A percentile compares a stretch with the other conserved stretches of the same genome.
Evolutionary conservation across 2,329 filamentous ascomycete genomes (phyloP).

Genomic region (Trichophyton schoenleinii): DNA sequence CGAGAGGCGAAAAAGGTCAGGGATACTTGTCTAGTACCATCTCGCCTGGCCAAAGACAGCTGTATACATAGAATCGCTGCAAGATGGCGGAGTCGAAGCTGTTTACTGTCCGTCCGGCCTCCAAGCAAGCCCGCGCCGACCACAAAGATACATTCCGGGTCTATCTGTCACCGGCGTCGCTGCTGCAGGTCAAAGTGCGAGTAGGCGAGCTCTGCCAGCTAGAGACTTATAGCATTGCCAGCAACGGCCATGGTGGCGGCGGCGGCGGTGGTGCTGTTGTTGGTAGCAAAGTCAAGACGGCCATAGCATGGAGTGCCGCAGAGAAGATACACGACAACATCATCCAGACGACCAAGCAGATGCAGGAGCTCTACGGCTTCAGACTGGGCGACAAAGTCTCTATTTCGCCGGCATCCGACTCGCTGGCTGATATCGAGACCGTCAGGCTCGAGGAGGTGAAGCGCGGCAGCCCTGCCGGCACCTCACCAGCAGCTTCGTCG

Average conservation of each 20-base stretch:
- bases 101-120: conserved; percentile 45
- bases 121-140: conserved; percentile 35
- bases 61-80: neutral
- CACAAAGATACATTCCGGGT: conserved; percentile 48
- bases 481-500: neutral
- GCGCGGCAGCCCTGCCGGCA: conserved; percentile 13
- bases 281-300: conserved; percentile 37
- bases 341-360: conserved; percentile 58
- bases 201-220: conserved; percentile 45
- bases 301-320: conserved; percentile 50
- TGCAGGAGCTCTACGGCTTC: conserved; percentile 60
- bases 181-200: conserved; percentile 43
- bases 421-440: conserved; percentile 43
- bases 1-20: no score
- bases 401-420: conserved; percentile 42
- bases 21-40: neutral
- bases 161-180: conserved; percentile 43
- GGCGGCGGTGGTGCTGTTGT: conserved; percentile 20
- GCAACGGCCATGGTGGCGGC: conserved; percentile 16
- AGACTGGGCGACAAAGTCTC: conserved; percentile 58
- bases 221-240: conserved; percentile 8
- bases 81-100: conserved; percentile 1
- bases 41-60: neutral
- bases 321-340: conserved; percentile 55
- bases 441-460: conserved; percentile 48